Evolutionary conservation across 495 filamentous ascomycete species (phyloP), one percentile per base, ranked within the genome.

Genomic region (Neurospora tetraspora): DNA sequence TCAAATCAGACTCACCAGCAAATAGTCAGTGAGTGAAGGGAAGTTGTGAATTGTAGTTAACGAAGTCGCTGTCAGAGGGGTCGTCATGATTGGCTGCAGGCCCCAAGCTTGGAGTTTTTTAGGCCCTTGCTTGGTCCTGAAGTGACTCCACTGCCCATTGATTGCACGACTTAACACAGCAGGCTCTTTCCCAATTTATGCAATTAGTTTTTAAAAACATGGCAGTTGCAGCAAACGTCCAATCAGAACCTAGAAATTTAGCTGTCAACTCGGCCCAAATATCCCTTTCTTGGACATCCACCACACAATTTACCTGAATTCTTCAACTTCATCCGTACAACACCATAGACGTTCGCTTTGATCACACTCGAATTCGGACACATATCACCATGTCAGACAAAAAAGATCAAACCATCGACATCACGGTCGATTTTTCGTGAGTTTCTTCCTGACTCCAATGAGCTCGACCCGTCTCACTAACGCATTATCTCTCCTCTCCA

Each of bases 351-450:
- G 14, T 61, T 61, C 12, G 7, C 53, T 61, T 34, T 61, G 53
- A 61, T 61, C 20, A 61, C 2, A 18, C 53, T 34, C 27, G 14
- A 61, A 34, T 2, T 3, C 27, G 14, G 27, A 61, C 5, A 34
- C 2, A 7, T 18, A n/a, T 70, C 69, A 70, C 43, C 65, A 78
- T 78, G 76, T 65, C 73, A 6, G 37, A 38, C 70, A 9, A 68
- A 72, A 47, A 42, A 69, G 43, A 71, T 18, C 20, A 73, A 9
- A 76, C 59, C 12, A 78, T 85, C 39, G 70, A 80, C 38, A 80
- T 84, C 59, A 77, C 76, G 5, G 80, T 81, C 16, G 80, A 81
- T 27, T 81, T 81, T 43, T 79, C 77, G 80, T 81, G 23, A 77
- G 80, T 77, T 20, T 31, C 2, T 1, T 4, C 71, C n/a, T 61